These are phyloP conservation scores for Suillus luteus DNA, from an alignment of 768 basidiomycete genomes.

Conservation along the genomic window DNA sequence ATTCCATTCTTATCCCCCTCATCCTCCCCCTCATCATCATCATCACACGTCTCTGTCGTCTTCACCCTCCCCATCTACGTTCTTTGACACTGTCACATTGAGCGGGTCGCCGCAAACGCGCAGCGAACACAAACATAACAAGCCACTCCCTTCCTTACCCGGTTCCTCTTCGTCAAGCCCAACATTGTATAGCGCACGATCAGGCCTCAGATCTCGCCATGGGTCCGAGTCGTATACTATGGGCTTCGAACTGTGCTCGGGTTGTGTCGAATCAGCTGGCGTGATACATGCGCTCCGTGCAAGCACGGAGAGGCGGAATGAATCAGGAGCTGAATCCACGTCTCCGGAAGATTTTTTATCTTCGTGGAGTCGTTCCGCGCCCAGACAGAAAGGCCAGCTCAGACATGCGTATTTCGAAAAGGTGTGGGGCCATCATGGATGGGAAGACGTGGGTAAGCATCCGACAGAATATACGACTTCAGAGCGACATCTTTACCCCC, in stretches of 20 bases:
- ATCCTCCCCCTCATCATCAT: conserved; percentile 40
- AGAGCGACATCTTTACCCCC: not conserved
- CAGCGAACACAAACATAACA: conserved; percentile 32
- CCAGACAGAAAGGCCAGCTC: conserved; percentile 70
- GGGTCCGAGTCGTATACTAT: conserved; percentile 13
- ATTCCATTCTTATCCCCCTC: conserved; percentile 37
- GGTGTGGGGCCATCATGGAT: conserved; percentile 79
- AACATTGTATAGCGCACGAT: conserved; percentile 14
- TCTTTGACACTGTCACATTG: conserved; percentile 22
- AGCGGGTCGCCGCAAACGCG: conserved; percentile 17
- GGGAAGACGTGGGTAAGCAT: conserved; percentile 85
- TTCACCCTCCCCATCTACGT: conserved; percentile 22
- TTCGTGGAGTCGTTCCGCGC: conserved; percentile 67
- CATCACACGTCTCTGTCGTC: conserved; percentile 31
- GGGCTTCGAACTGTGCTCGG: conserved; percentile 85
- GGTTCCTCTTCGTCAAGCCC: conserved; percentile 27
- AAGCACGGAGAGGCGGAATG: conserved; percentile 37
- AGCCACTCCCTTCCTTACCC: conserved; percentile 50
- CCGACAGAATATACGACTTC: not conserved
- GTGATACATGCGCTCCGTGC: conserved; percentile 73
- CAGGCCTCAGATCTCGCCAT: conserved; percentile 4
- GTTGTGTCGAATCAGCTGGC: conserved; percentile 78
- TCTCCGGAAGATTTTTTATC: conserved; percentile 58
- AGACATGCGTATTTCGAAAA: conserved; percentile 88
- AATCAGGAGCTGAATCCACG: conserved; percentile 39